Conservation (phyloP, 768 basidiomycete genomes). For the Dioszegia hungarica region DNA sequence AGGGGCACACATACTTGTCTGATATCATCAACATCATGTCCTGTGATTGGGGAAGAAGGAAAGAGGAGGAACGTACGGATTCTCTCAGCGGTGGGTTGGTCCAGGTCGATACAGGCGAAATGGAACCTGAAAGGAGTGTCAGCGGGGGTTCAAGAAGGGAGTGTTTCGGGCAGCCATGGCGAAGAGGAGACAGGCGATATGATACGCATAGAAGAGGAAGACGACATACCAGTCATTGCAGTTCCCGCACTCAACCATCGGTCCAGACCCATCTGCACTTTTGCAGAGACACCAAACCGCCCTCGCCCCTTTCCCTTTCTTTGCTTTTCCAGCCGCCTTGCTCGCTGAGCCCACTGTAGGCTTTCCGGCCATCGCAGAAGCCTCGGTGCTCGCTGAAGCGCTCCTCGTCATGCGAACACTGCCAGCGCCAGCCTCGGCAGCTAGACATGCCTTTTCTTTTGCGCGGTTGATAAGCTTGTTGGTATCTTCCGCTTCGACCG, state of each 20-base stretch:
- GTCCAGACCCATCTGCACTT: slow-evolving; percentile 15
- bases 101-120: slow-evolving; percentile 31
- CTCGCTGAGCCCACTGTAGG: too few relatives aligned
- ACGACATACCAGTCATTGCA: slow-evolving; percentile 42
- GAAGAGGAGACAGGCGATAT: neutral
- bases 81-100: slow-evolving; percentile 23
- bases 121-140: slow-evolving; percentile 33
- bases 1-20: slow-evolving; percentile 31
- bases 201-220: neutral
- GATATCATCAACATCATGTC: slow-evolving; percentile 1
- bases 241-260: slow-evolving; percentile 42
- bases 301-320: slow-evolving; percentile 13
- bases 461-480: slow-evolving; percentile 12
- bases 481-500: slow-evolving; percentile 30
- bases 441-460: neutral
- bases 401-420: too few relatives aligned
- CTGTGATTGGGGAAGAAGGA: too few relatives aligned
- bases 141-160: neutral
- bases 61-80: slow-evolving; percentile 26
- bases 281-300: slow-evolving; percentile 34
- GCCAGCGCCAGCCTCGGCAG: neutral
- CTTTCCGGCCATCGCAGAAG: too few relatives aligned
- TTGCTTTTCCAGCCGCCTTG: neutral
- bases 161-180: too few relatives aligned
- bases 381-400: too few relatives aligned